Base-by-base conservation (phyloP, 495 filamentous ascomycete species). In the Glonium stellatum region DNA sequence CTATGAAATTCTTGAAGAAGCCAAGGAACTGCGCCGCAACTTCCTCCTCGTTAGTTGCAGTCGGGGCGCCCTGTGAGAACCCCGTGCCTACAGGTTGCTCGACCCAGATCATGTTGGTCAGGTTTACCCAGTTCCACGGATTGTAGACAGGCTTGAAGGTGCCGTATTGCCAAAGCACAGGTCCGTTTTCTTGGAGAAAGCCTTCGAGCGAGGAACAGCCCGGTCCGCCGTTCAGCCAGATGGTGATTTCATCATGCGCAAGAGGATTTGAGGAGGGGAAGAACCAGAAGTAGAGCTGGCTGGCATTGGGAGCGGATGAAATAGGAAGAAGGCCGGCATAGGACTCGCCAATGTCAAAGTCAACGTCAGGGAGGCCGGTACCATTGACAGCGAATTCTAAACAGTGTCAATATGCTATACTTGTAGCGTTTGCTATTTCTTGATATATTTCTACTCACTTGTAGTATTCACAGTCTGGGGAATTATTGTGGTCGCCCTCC, bases 71-170 rank as follows among this genome's bases (percentile, higher is more conserved):
- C 54, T 77, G 75, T 0, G 80, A 76, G 63, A 80, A 87, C 4
- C 84, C 89, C 10, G 87, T 89, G 36, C 88, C 87, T 13, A 89
- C 83, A 0, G 89, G 89, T 64, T 92, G 88, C 53, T 90, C 87
- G 19, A 89, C 72, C 72, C 82, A 91, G 49, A 91, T 77, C 63
- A 90, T 76, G 65, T 91, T 91, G 49, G 88, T 89, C 46, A 93
- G 73, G 42, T 87, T 89, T 27, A 79, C 77, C 86, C 85, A 90
- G 11, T 77, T 80, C 68, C 63, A 68, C 1, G 65, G 65, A 44
- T 69, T 68, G 35, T 59, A 42, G 25, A 71, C 65, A 22, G 61
- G 64, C 57, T 63, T 63, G 60, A 54, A 69, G n/a, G 73, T 75
- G 31, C 72, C 73, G 39, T 71, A 73, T 60, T 76, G 72, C 73